phyloP scores from a whole-genome alignment of 768 basidiomycete species.

The Cantharellus cinnabarinus region DNA sequence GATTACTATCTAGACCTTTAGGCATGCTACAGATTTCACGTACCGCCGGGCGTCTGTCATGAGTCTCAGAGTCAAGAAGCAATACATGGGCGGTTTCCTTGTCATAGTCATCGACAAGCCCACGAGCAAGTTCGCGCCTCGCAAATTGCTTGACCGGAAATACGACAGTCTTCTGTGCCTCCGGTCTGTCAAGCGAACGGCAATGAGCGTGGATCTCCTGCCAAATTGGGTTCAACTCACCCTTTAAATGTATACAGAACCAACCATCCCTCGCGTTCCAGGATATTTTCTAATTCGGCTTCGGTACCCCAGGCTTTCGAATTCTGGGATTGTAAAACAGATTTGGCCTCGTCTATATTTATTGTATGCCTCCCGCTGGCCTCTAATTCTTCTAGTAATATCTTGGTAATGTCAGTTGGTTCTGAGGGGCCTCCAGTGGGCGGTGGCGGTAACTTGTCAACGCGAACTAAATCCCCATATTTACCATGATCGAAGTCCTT shows the following conservation, averaged over 20 bases:
- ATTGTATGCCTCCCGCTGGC: background rate
- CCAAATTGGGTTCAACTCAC: background rate
- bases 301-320: constrained; percentile 8
- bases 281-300: constrained; percentile 15
- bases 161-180: constrained; percentile 28
- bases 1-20: too few species aligned
- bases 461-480: constrained; percentile 16
- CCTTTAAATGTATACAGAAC: constrained; percentile 23
- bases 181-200: constrained; percentile 16
- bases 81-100: background rate
- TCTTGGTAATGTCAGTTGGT: background rate
- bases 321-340: background rate
- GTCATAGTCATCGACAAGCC: constrained; percentile 2
- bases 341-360: background rate
- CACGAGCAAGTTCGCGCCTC: constrained; percentile 17
- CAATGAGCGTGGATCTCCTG: background rate
- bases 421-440: background rate
- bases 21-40: too few species aligned
- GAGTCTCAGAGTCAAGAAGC: constrained; percentile 1
- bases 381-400: background rate
- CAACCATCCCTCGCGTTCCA: constrained; percentile 22
- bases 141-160: constrained; percentile 20
- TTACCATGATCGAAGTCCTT: constrained; percentile 20
- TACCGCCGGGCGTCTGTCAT: background rate
- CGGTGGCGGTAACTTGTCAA: constrained; percentile 15